These are phyloP conservation scores for Macrolepiota albuminosa DNA, from an alignment of 768 basidiomycete species.

Conservation along the genomic window DNA sequence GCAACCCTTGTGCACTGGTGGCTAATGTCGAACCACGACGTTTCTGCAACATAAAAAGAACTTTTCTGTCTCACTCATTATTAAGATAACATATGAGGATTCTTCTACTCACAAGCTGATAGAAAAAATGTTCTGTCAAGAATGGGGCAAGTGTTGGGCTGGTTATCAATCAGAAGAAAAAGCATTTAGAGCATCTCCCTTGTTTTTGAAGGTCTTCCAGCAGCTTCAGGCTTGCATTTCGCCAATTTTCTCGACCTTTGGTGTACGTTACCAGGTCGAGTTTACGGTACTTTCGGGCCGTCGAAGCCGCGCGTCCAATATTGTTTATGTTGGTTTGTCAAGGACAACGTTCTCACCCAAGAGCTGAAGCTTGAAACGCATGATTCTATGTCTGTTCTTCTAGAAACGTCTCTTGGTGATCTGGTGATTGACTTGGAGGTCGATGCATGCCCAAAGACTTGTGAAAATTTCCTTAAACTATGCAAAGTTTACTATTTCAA, in stretches of 20 bases:
- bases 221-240: neutral
- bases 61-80: too few relatives aligned
- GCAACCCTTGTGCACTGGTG: neutral
- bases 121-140: too few relatives aligned
- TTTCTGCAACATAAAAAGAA: neutral
- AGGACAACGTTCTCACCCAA: neutral
- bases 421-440: constrained; percentile 95
- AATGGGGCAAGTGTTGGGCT: neutral
- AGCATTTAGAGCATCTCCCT: neutral
- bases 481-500: constrained; percentile 98
- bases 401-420: constrained; percentile 97
- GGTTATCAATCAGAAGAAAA: neutral
- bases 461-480: constrained; percentile 95
- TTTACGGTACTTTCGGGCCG: neutral
- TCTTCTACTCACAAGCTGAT: neutral
- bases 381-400: constrained; percentile 79
- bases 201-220: neutral
- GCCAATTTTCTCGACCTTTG: neutral
- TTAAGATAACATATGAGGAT: neutral
- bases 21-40: neutral
- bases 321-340: neutral
- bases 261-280: too few relatives aligned
- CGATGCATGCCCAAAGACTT: constrained; percentile 84
- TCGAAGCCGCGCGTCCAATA: neutral
- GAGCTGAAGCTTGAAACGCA: neutral